Base-by-base conservation (phyloP, 2,329 filamentous ascomycete species). In the Pseudogymnoascus sp. region DNA sequence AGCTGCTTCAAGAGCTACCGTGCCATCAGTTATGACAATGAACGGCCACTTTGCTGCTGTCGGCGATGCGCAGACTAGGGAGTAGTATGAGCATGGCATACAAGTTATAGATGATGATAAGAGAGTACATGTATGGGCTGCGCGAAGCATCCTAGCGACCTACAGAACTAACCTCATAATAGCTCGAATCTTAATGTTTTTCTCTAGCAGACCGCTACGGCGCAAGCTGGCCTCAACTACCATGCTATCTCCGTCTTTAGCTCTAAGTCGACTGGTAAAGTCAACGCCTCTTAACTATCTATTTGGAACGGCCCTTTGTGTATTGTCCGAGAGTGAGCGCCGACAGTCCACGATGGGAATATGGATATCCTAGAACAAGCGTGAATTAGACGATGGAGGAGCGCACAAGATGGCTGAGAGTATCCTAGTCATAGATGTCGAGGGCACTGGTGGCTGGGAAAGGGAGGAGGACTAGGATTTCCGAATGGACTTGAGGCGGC, bases 191-290 rank as follows among this genome's bases (percentile, higher is more conserved):
- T 99, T 71, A 88, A 87, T 72, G 85, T 86, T 64, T 99, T 99
- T 76, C 86, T 99, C 69, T 82, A 85, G 68, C 79, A 86, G 68
- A 90, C 92, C 74, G 82, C 89, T 72, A 86, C 96, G 70, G 89
- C 91, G 69, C 86, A 90, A 65, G 87, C 93, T 67, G 95, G 95
- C 73, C 99, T 99, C 85, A 96, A 97, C 80, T 99, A 99, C 79
- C 95, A 99, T 77, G 85, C 99, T 73, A 97, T 99, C 74, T 97
- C 93, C 72, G 95, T 99, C 72, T 99, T 99, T 76, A 95, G 95
- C 47, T 97, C 93, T 64, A 95, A 99, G 81, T 97, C 95, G 21
- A 99, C 95, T n/a, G 37, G 95, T 95, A 70, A 99, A 99, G 80
- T 97, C 95, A 50, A 99, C 95, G 5, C 83, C 99, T 53, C 86